A percentile compares a stretch with the other conserved stretches of the same genome.
phyloP scores from a whole-genome alignment of 2,329 filamentous ascomycete species.

The Epichloe scottii region DNA sequence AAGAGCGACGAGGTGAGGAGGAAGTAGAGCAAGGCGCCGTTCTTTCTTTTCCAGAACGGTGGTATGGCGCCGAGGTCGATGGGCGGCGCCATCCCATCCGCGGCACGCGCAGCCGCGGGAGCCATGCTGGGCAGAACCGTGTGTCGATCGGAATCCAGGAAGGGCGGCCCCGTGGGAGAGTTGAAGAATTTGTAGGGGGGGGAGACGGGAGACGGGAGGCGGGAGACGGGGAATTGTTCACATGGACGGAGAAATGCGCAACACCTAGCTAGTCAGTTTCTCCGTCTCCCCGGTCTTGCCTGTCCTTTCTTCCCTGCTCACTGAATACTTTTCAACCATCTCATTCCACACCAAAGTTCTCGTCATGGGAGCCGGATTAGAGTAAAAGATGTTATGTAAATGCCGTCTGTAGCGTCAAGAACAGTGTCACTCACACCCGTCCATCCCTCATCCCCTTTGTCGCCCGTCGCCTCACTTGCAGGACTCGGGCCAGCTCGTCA shows the following conservation, averaged over 20 bases:
- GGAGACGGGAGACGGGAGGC: too few relatives aligned
- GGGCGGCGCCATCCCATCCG: slow-evolving; percentile 18
- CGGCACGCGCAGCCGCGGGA: slow-evolving; percentile 18
- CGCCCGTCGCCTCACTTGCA: neutral
- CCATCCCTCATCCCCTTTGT: too few relatives aligned
- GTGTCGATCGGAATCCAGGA: neutral
- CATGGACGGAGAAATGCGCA: neutral
- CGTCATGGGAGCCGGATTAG: neutral
- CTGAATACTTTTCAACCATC: too few relatives aligned
- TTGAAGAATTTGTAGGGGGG: neutral
- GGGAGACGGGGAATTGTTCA: too few relatives aligned
- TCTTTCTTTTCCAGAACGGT: slow-evolving; percentile 25
- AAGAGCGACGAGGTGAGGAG: slow-evolving; percentile 29
- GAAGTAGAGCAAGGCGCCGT: slow-evolving; percentile 30
- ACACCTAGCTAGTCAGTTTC: neutral
- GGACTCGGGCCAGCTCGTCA: too few relatives aligned
- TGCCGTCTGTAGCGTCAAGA: neutral
- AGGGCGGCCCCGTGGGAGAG: neutral
- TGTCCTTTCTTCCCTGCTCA: neutral
- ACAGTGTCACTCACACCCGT: too few relatives aligned
- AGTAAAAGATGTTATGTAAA: neutral
- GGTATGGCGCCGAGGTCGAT: slow-evolving; percentile 19
- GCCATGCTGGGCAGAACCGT: slow-evolving; percentile 14
- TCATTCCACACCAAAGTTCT: neutral
- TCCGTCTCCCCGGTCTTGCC: neutral